Evolutionary conservation across 2,329 filamentous ascomycete species (phyloP), one percentile per base, ranked within the genome.

Genomic region (Metarhizium robertsii): DNA sequence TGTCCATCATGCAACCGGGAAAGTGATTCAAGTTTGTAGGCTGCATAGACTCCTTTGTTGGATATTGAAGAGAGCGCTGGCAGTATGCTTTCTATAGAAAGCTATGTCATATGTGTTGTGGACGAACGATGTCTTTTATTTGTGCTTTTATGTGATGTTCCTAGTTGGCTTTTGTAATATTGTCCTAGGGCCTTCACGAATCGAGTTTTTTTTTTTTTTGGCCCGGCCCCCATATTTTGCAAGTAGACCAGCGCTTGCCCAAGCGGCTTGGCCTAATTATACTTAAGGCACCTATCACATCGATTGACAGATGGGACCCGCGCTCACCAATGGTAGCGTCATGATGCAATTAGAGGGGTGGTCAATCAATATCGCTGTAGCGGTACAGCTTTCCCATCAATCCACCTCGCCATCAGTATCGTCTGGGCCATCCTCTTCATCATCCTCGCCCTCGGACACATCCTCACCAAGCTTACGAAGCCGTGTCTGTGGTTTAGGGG

Each of bases 401-500:
- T 32, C 45, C 38, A 20, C 30, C 30, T 48, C n/a, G 40, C 18
- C 49, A 38, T 51, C 34, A 30, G 38, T n/a, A n/a, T n/a, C 53
- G 18, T 45, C 54, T 2, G 57, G 57, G 14, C 52, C 50, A 11
- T 55, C 50, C 14, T 59, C 52, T 16, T n/a, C 45, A 29, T 77
- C 75, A 0, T 79, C 80, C 0, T 79, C 81, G 0, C 77, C 79
- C 0, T 80, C 55, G 78, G 88, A 91, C 10, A 92, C 83, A 58
- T 77, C 75, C 65, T 89, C 81, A 3, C 87, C 87, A 18, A 90
- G 74, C 25, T 79, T 80, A 63, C 80, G 79, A 14, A 91, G 75
- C 51, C 82, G 85, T 66, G 72, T 70, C 76, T 83, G 63, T 16
- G 55, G 40, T 18, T 20, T 16, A 49, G 5, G 20, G 11, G 14